Evolutionary conservation across 2,329 filamentous ascomycete species (phyloP), one percentile per base, ranked within the genome.

Genomic region (Beauveria caledonica): DNA sequence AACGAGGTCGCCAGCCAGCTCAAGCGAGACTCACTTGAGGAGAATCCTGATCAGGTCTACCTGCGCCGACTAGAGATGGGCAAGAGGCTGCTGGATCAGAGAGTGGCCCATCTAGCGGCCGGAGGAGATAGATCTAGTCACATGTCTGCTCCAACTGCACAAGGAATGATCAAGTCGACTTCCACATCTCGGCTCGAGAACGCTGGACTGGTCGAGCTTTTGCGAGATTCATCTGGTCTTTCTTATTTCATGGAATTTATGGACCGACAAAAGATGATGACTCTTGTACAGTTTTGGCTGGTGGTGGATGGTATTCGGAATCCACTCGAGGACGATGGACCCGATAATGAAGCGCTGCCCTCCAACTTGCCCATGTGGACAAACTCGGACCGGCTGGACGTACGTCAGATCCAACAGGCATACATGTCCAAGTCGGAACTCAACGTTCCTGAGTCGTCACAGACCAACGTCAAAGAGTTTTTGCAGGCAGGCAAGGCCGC

Each of bases 161-260:
- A 68, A 5, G 51, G 63, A 2, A 67, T 72, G 56, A 61, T 67
- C 25, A 66, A 64, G 5, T 68, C 69, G 8, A 69, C 71, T 2
- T 71, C 72, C 15, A 75, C 81, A n/a, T 88, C 88, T 2, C 82
- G 81, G 49, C 77, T 92, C 44, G 87, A 92, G 64, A 88, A 89
- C 66, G 87, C 88, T 8, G 86, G 89, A 1, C 78, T 97, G 2
- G 84, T 87, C 13, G 92, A 97, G 65, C 80, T 99, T n/a, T 80
- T 99, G 61, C 88, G 92, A 66, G 92, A 95, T 72, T 85, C 94
- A 2, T 89, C 93, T 1, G 93, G 91, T 0, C 79, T 99, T 9
- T 97, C 94, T 2, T 99, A 96, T 71, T 97, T 99, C 76, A 99
- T 99, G 94, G 94, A 99, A 71, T 97, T 92, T 69, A 99, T 99